Base-by-base conservation (phyloP, 1,284 basidiomycete genomes). In the Pulchroboletus neoregius region DNA sequence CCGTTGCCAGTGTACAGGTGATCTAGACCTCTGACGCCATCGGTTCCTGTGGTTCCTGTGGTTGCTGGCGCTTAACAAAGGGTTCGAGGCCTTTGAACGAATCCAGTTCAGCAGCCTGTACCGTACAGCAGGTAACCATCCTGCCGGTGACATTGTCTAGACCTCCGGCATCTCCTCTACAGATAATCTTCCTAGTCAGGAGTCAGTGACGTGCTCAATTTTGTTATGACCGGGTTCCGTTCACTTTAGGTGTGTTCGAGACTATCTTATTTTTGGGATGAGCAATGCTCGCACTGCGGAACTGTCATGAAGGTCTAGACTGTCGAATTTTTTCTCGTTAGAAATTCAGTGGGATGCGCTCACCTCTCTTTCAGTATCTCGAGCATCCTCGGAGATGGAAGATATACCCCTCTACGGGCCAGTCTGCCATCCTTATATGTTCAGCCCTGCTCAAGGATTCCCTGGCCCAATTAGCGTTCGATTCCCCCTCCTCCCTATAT, bases 271-370 rank as follows among this genome's bases (percentile, higher is more conserved):
- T 15, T 28, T 36, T 23, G 15, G 12, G 7, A 20, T 9, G 15
- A 39, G 6, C 3, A 5, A 34, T n/a, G 6, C 24, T 42, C 40
- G 10, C 38, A 11, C 39, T 34, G 23, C 20, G 31, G 7, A 43
- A 11, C 15, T 16, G 8, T 6, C 26, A 4, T 16, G 27, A 37
- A 37, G 58, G 58, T 41, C 55, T 48, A 45, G 58, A 61, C 38
- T n/a, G 22, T 5, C 13, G 9, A 6, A 18, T 18, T 33, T n/a
- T 13, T 16, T 24, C 15, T 12, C 7, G 3, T 23, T 4, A 26
- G 0, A 31, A 16, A 18, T 9, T 15, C 20, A 18, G 12, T 26
- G 35, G 16, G 15, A 36, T 36, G 20, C 18, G 15, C 9, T 48
- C 27, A 2, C 5, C 10, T 27, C 31, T 3, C n/a, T 39, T 35